Percentiles rank a stretch among this genome's conserved stretches.
These are phyloP conservation scores for Schizonepeta tenuifolia DNA, from an alignment of 257 asterid species.

Conservation along the genomic window DNA sequence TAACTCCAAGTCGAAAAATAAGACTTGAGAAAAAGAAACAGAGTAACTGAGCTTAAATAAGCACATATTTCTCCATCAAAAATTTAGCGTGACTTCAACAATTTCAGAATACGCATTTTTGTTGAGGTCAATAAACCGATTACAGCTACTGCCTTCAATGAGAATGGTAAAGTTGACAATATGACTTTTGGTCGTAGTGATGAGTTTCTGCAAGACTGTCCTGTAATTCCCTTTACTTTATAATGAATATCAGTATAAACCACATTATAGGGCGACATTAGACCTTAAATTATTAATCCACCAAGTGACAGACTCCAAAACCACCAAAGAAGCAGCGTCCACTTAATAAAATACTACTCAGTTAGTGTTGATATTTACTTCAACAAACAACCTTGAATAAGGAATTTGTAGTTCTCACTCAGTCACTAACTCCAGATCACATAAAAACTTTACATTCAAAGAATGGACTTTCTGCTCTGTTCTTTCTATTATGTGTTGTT, in stretches of 20 bases:
- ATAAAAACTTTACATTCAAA: slow-evolving; percentile 1
- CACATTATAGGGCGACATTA: not conserved
- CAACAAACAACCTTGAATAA: not conserved
- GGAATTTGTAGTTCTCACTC: not conserved
- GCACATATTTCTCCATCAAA: not conserved
- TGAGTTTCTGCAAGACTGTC: slow-evolving; percentile 14
- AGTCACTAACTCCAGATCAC: not conserved
- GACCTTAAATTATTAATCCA: slow-evolving; percentile 7
- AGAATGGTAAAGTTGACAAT: not conserved
- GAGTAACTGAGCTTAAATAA: not conserved
- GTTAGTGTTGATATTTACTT: not conserved
- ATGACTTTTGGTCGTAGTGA: not conserved
- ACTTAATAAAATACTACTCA: not conserved
- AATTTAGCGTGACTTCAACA: not conserved
- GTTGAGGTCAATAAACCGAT: slow-evolving; percentile 9
- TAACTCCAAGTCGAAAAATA: not conserved
- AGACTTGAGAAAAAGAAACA: not conserved
- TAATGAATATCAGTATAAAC: not conserved
- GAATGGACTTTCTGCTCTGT: not conserved
- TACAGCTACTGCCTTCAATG: not conserved
- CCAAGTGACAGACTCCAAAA: slow-evolving; percentile 8
- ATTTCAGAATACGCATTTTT: not conserved
- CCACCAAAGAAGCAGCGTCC: not conserved
- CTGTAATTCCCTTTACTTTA: not conserved
- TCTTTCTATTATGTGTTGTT: not conserved